Evolutionary conservation across 1,284 basidiomycete genomes (phyloP).

Genomic region (Ganoderma lucidum): DNA sequence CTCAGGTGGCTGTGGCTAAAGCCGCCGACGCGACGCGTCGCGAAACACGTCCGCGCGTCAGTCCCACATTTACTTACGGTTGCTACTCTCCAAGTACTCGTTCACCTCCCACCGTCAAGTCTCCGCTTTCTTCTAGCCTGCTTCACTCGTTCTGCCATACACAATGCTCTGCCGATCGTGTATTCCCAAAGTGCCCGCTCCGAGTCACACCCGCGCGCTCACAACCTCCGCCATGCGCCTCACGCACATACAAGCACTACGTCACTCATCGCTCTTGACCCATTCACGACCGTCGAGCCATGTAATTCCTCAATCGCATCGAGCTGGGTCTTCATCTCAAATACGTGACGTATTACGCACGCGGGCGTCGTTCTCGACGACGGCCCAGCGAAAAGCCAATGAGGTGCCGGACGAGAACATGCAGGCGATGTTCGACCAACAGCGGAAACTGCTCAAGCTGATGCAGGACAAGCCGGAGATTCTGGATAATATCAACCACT

Average conservation of each 20-base stretch:
- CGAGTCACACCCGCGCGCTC: conserved; percentile 18
- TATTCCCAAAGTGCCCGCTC: conserved; percentile 18
- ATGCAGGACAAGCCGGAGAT: conserved; percentile 60
- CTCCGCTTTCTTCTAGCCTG: background rate
- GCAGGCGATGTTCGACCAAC: conserved; percentile 48
- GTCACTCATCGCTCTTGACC: conserved; percentile 15
- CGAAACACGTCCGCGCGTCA: conserved; percentile 30
- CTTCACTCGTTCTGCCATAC: background rate
- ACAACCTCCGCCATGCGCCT: conserved; percentile 25
- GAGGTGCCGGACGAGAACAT: conserved; percentile 44
- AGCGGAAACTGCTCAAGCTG: conserved; percentile 58
- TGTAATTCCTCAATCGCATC: conserved; percentile 2
- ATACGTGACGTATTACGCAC: conserved; percentile 21
- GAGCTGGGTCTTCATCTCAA: conserved; percentile 9
- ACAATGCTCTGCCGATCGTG: conserved; percentile 24
- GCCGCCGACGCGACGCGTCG: conserved; percentile 33
- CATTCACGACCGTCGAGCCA: conserved; percentile 10
- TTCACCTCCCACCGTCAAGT: background rate
- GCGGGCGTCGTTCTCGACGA: conserved; percentile 31
- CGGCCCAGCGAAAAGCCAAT: conserved; percentile 33
- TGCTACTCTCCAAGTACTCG: background rate
- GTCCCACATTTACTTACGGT: background rate
- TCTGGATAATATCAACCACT: conserved; percentile 54
- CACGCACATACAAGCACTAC: conserved; percentile 26
- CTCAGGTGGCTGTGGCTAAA: conserved; percentile 5